Percentiles rank a stretch among this genome's conserved stretches.
Evolutionary conservation across 495 filamentous ascomycete genomes (phyloP).

Genomic region (Podospora pseudocomata): DNA sequence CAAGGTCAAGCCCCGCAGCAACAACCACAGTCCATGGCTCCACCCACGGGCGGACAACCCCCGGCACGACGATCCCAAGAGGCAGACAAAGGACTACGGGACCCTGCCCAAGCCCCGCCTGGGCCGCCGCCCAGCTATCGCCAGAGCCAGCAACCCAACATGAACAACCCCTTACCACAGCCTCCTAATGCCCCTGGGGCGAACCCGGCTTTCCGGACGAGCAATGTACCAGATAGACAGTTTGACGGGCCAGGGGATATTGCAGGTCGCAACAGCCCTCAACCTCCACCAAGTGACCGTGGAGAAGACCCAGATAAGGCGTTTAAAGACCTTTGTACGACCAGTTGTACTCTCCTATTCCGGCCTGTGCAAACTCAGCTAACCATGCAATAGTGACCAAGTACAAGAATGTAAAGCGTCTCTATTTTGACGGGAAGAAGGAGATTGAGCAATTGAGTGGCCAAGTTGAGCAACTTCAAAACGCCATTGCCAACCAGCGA

Average conservation of each 20-base stretch:
- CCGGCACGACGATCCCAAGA: slow-evolving; percentile 47
- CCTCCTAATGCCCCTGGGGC: slow-evolving; percentile 34
- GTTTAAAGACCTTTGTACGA: slow-evolving; percentile 66
- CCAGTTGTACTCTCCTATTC: slow-evolving; percentile 6
- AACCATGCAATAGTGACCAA: slow-evolving; percentile 63
- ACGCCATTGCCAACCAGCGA: slow-evolving; percentile 91
- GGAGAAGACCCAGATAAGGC: slow-evolving; percentile 52
- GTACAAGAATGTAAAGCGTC: slow-evolving; percentile 95
- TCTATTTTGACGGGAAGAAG: slow-evolving; percentile 92
- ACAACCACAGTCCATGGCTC: slow-evolving; percentile 43
- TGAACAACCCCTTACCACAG: slow-evolving; percentile 42
- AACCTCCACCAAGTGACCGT: slow-evolving; percentile 49
- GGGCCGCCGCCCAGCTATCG: slow-evolving; percentile 48
- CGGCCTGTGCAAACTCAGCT: slow-evolving; percentile 5
- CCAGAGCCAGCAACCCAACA: slow-evolving; percentile 44
- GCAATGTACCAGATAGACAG: slow-evolving; percentile 35
- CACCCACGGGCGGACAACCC: slow-evolving; percentile 42
- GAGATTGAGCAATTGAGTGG: slow-evolving; percentile 82
- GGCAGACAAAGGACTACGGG: slow-evolving; percentile 38
- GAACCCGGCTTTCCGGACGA: slow-evolving; percentile 40
- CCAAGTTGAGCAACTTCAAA: slow-evolving; percentile 93
- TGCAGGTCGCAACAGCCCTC: slow-evolving; percentile 59
- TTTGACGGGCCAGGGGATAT: slow-evolving; percentile 42
- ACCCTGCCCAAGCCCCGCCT: slow-evolving; percentile 41
- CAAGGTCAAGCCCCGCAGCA: slow-evolving; percentile 38